phyloP scores from a whole-genome alignment of 495 filamentous ascomycete genomes.

The Umbilicaria muhlenbergii region DNA sequence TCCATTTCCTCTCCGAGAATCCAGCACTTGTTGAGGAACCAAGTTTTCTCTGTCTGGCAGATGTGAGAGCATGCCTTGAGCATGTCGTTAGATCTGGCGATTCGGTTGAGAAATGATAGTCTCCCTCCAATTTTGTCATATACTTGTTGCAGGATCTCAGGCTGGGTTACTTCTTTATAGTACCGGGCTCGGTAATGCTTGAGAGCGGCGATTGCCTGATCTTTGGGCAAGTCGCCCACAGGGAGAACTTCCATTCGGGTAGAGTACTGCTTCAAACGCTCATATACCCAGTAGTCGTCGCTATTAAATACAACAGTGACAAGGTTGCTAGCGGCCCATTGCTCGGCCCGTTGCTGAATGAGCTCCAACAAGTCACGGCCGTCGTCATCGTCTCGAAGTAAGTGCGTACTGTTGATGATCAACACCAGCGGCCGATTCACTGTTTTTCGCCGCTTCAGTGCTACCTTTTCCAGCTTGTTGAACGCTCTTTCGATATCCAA shows the following conservation, averaged over 20 bases:
- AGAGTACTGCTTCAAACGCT: constrained; percentile 75
- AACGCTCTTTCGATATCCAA: constrained; percentile 91
- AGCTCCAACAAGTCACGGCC: constrained; percentile 85
- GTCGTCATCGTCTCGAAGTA: constrained; percentile 80
- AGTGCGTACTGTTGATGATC: constrained; percentile 82
- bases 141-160: constrained; percentile 49
- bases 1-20: constrained; percentile 90
- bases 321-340: constrained; percentile 82
- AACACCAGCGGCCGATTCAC: constrained; percentile 59
- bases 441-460: constrained; percentile 39
- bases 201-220: constrained; percentile 58
- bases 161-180: constrained; percentile 37
- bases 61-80: constrained; percentile 63
- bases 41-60: constrained; percentile 68
- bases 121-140: constrained; percentile 79
- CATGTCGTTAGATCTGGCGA: constrained; percentile 70
- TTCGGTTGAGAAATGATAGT: constrained; percentile 68
- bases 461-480: constrained; percentile 96
- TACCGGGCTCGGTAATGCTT: constrained; percentile 59
- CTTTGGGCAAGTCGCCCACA: constrained; percentile 64
- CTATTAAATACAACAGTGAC: constrained; percentile 84
- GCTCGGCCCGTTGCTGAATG: constrained; percentile 87
- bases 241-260: constrained; percentile 85
- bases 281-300: constrained; percentile 97
- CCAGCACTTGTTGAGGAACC: constrained; percentile 92